Evolutionary conservation across 2,329 filamentous ascomycete genomes (phyloP).

Genomic region (Fusarium sp.): DNA sequence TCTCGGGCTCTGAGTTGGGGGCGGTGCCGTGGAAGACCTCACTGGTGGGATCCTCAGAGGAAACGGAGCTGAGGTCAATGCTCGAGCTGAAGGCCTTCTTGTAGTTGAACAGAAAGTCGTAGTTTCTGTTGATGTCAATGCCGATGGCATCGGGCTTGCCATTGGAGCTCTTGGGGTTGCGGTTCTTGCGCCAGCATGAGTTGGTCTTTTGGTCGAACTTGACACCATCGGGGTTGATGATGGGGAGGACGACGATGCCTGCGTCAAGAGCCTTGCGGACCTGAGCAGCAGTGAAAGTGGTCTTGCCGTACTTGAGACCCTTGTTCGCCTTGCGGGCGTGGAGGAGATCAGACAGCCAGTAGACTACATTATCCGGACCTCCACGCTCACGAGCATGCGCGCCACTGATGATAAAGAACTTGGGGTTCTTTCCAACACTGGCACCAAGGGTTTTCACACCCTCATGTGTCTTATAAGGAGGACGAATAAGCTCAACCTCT

Average conservation of each 20-base stretch:
- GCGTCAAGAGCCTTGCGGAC: conserved; percentile 64
- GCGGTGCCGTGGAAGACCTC: conserved; percentile 65
- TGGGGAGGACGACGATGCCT: conserved; percentile 66
- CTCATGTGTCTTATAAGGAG: conserved; percentile 61
- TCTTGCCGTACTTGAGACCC: conserved; percentile 65
- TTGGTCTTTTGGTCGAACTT: conserved; percentile 64
- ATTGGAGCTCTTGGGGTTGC: conserved; percentile 58
- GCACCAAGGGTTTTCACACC: conserved; percentile 56
- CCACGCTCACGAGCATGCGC: conserved; percentile 72
- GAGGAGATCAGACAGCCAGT: conserved; percentile 70
- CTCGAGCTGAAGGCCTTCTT: conserved; percentile 57
- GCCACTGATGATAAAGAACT: conserved; percentile 65
- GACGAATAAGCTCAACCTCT: conserved; percentile 56
- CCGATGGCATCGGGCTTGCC: conserved; percentile 55
- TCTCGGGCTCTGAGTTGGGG: conserved; percentile 69
- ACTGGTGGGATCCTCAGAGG: conserved; percentile 56
- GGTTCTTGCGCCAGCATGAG: conserved; percentile 69
- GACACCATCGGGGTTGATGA: conserved; percentile 68
- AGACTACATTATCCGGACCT: conserved; percentile 67
- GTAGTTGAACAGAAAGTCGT: conserved; percentile 70
- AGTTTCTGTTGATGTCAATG: conserved; percentile 69
- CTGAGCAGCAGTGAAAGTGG: conserved; percentile 64
- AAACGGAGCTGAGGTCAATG: conserved; percentile 56
- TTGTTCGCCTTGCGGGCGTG: conserved; percentile 63
- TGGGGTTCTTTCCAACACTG: conserved; percentile 61